Conservation (phyloP, 2,329 filamentous ascomycete genomes). For the Ophidiomyces ophidiicola region DNA sequence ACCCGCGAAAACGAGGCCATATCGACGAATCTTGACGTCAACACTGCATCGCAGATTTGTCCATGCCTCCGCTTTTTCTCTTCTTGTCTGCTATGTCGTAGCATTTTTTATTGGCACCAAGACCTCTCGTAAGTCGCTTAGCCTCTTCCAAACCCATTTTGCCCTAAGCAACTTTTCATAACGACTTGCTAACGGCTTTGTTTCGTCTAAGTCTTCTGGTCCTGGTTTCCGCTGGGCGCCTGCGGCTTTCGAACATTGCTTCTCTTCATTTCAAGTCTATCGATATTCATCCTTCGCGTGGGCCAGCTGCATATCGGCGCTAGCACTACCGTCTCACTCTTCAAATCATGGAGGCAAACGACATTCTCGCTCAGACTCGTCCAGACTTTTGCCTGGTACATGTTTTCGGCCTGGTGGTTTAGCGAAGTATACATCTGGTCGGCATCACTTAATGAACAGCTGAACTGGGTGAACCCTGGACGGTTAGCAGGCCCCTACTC, state of each 20-base stretch:
- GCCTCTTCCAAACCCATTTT: slow-evolving; percentile 11
- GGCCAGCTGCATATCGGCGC: slow-evolving; percentile 65
- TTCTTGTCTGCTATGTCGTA: slow-evolving; percentile 60
- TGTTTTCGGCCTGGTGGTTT: slow-evolving; percentile 65
- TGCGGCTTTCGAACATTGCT: slow-evolving; percentile 62
- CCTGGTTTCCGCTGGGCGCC: slow-evolving; percentile 70
- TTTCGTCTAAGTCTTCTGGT: slow-evolving; percentile 55
- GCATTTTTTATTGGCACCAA: slow-evolving; percentile 58
- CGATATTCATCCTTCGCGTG: slow-evolving; percentile 74
- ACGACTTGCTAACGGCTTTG: slow-evolving; percentile 7
- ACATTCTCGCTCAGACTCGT: slow-evolving; percentile 49
- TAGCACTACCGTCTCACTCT: slow-evolving; percentile 57
- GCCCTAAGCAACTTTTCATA: no score
- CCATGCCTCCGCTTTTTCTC: slow-evolving; percentile 56
- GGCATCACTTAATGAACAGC: slow-evolving; percentile 44
- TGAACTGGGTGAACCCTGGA: slow-evolving; percentile 61
- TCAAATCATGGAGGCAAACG: slow-evolving; percentile 50
- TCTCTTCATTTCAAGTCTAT: slow-evolving; percentile 63
- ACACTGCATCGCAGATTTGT: slow-evolving; percentile 78
- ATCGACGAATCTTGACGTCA: slow-evolving; percentile 85
- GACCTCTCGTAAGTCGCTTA: slow-evolving; percentile 48
- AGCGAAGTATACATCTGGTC: slow-evolving; percentile 71
- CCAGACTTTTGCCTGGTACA: slow-evolving; percentile 64
- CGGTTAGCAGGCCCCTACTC: slow-evolving; percentile 40
- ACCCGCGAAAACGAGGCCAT: slow-evolving; percentile 36